Conservation (phyloP, 139 green algal genomes). For the Chlorella sorokiniana region DNA sequence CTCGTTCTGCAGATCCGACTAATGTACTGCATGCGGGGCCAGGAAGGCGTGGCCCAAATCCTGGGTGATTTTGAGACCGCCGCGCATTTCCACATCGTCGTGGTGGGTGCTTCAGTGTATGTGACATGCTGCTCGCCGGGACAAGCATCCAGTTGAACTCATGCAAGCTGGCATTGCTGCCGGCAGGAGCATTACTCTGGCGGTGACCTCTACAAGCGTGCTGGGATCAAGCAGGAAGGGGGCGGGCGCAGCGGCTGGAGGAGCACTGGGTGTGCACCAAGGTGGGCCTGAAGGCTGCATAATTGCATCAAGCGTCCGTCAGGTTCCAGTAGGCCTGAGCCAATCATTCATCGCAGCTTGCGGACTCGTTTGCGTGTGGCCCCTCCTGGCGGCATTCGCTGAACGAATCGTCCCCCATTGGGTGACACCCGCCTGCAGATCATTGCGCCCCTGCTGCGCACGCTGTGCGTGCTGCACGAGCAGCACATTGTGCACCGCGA, state of each 20-base stretch:
- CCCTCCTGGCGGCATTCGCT: no score
- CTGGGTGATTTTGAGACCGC: conserved; percentile 68
- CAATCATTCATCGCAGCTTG: background rate
- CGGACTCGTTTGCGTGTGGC: background rate
- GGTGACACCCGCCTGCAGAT: conserved; percentile 25
- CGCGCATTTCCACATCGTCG: conserved; percentile 64
- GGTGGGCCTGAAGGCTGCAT: conserved; percentile 41
- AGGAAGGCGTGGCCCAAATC: conserved; percentile 55
- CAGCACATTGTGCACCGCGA: conserved; percentile 73
- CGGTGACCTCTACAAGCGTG: conserved; percentile 82
- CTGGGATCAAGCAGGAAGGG: background rate
- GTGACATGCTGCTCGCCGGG: background rate
- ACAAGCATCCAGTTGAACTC: background rate
- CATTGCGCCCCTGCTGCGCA: conserved; percentile 75
- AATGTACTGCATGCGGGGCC: conserved; percentile 36
- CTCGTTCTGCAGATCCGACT: conserved; percentile 39
- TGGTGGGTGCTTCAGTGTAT: conserved; percentile 65
- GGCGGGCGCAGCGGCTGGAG: conserved; percentile 35
- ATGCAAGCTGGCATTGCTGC: background rate
- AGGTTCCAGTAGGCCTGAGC: no score
- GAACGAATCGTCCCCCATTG: background rate
- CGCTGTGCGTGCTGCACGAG: conserved; percentile 70
- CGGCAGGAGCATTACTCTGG: conserved; percentile 41
- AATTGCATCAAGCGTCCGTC: background rate
- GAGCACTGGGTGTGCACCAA: conserved; percentile 76